A percentile compares a stretch with the other conserved stretches of the same genome.
phyloP scores from a whole-genome alignment of 352 stramenopile species.

The Saprolegnia parasitica region DNA sequence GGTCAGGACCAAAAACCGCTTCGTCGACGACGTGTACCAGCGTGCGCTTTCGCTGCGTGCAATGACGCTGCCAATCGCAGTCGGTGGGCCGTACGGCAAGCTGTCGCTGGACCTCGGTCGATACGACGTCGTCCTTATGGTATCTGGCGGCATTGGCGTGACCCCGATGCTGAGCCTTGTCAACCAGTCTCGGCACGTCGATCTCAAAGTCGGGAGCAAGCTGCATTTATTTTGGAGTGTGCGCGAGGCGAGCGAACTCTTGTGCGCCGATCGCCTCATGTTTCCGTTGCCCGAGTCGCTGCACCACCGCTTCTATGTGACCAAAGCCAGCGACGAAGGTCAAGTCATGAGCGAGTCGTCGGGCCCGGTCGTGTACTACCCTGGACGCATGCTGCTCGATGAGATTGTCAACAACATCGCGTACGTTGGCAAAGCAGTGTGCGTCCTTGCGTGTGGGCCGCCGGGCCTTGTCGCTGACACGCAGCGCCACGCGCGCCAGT shows the following conservation, averaged over 20 bases:
- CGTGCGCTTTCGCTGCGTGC: not conserved
- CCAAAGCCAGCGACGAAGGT: conserved; percentile 41
- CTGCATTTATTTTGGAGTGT: conserved; percentile 83
- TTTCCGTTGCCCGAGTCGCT: conserved; percentile 40
- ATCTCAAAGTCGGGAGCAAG: conserved; percentile 65
- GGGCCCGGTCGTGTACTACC: conserved; percentile 48
- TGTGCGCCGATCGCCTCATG: conserved; percentile 55
- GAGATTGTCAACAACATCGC: conserved; percentile 66
- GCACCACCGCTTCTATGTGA: conserved; percentile 61
- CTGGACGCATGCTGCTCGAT: conserved; percentile 53
- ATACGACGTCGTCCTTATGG: conserved; percentile 60
- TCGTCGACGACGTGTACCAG: not conserved
- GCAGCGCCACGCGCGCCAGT: conserved; percentile 64
- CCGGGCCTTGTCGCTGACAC: conserved; percentile 75
- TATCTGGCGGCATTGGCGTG: conserved; percentile 78
- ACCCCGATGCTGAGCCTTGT: conserved; percentile 87
- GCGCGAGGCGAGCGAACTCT: conserved; percentile 70
- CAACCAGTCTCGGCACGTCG: conserved; percentile 77
- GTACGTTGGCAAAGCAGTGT: conserved; percentile 33
- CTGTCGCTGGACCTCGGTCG: conserved; percentile 68
- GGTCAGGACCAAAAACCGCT: not conserved
- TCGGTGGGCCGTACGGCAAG: conserved; percentile 79
- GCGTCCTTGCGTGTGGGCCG: conserved; percentile 44
- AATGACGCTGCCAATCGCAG: conserved; percentile 24
- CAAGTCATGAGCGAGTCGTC: conserved; percentile 45